Percentiles rank a stretch among this genome's conserved stretches.
These are phyloP conservation scores for Lentinula novae-zelandiae DNA, from an alignment of 1,284 basidiomycete genomes.

Conservation along the genomic window DNA sequence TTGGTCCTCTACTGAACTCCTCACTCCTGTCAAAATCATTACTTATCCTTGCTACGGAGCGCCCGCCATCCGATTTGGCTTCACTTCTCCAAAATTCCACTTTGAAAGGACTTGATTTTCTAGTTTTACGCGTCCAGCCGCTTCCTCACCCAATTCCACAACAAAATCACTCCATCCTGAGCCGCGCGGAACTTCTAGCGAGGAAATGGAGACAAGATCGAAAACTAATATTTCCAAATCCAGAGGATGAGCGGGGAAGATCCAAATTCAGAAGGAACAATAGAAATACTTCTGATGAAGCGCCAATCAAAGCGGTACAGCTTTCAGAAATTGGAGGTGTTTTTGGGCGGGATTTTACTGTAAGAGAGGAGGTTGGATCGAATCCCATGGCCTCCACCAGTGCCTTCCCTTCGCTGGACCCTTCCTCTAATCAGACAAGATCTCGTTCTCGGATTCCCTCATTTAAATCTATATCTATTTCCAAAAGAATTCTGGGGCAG, in stretches of 20 bases:
- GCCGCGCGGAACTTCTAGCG: neutral
- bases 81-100: neutral
- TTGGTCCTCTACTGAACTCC: neutral
- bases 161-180: constrained; percentile 1
- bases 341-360: constrained; percentile 4
- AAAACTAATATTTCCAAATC: neutral
- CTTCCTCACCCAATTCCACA: neutral
- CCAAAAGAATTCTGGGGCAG: neutral
- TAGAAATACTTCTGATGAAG: neutral
- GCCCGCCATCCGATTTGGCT: neutral
- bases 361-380: constrained; percentile 6
- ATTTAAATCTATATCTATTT: neutral
- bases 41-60: constrained; percentile 1
- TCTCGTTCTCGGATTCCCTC: neutral
- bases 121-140: constrained; percentile 5
- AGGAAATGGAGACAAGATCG: neutral
- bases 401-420: neutral
- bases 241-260: neutral
- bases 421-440: neutral
- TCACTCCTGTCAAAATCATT: neutral
- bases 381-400: neutral
- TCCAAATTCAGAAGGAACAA: neutral
- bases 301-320: neutral
- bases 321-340: constrained; percentile 1
- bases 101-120: neutral